Evolutionary conservation across 2,329 filamentous ascomycete species (phyloP), one percentile per base, ranked within the genome.

Genomic region (Talaromyces sp.): DNA sequence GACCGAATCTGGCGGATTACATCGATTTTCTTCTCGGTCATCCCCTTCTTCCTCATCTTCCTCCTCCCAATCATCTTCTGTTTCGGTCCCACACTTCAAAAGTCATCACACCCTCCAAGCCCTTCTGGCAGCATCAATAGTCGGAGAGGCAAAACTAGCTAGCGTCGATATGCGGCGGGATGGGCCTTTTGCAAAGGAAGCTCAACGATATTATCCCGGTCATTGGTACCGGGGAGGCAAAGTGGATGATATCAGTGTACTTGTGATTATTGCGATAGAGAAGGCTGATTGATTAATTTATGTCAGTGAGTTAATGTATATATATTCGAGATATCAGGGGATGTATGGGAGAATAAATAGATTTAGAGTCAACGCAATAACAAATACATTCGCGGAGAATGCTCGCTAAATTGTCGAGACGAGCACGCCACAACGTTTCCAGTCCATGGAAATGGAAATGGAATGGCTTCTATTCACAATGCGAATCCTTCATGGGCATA

Each of bases 181-280:
- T 71, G 91, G 93, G 0, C 94, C 94, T 0, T 99, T 99, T 73
- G 91, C 94, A 40, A 96, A 90, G 74, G 91, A 97, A 73, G 91
- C 97, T 19, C 90, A 94, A 70, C 89, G 87, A 68, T 86, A 89
- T 69, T 96, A 89, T 65, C 93, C 94, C 0, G 80, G 87, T 37
- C 93, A 97, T 73, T 84, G 86, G 59, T 99, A 90, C 84, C 85
- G 85, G 59, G 94, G 94, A 59, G 94, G 94, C 54, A 99, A 99
- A 74, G 84, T 95, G 19, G 94, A 99, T 70, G 94, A 99, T 73
- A 97, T 99, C 60, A 93, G 91, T 67, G 91, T 91, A 4, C 79
- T 99, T 53, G 86, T 92, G 13, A 84, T 87, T 33, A 78, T 96
- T 31, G 90, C 89, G 1, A 85, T 89, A 8, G 87, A 92, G 84